Percentiles rank a stretch among this genome's conserved stretches.
Conservation (phyloP, 225 moss, liverwort and hornwort genomes). For the Neckera pumila region DNA sequence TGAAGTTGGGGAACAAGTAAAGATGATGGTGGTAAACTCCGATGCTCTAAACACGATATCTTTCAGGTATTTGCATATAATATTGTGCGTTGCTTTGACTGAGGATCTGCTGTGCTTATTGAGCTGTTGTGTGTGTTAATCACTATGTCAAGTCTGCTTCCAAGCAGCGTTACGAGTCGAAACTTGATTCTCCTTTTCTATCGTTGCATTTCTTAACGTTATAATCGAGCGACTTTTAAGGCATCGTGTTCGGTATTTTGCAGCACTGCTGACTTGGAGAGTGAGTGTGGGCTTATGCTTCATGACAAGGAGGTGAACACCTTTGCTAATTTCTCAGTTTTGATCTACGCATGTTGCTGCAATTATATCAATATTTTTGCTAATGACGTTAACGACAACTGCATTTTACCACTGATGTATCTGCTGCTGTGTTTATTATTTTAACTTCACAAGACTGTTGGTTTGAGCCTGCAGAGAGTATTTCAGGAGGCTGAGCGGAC, state of each 20-base stretch:
- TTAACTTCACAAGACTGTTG: background rate
- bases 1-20: slow-evolving; percentile 35
- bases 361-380: background rate
- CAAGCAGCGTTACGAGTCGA: background rate
- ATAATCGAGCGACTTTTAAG: background rate
- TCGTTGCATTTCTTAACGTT: background rate
- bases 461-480: slow-evolving; percentile 47
- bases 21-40: slow-evolving; percentile 52
- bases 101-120: background rate
- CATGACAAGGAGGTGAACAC: slow-evolving; percentile 52
- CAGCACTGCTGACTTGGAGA: slow-evolving; percentile 82
- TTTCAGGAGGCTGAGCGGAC: slow-evolving; percentile 56
- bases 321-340: background rate
- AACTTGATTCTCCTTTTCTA: background rate
- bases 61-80: slow-evolving; percentile 40
- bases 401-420: background rate
- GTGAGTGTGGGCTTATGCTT: slow-evolving; percentile 65
- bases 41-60: slow-evolving; percentile 37
- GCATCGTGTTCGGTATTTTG: background rate
- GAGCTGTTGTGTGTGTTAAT: background rate
- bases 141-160: background rate
- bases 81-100: background rate
- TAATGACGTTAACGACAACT: background rate
- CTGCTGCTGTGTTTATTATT: background rate
- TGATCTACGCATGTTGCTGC: background rate